Evolutionary conservation across 2,329 filamentous ascomycete genomes (phyloP).

Genomic region (Dothistroma pini): DNA sequence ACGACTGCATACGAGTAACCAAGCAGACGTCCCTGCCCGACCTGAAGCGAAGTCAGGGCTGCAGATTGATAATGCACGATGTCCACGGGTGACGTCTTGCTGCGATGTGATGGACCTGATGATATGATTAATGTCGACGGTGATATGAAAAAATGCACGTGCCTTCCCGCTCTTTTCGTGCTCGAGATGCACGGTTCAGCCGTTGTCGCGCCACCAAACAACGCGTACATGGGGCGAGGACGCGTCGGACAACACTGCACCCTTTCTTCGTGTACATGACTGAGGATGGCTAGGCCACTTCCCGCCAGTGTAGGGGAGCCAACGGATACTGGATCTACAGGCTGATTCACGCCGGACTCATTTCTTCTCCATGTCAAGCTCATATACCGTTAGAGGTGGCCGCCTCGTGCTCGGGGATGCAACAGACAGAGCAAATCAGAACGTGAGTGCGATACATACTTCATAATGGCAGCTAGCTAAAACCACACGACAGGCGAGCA

Average conservation of each 20-base stretch:
- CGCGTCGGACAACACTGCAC: background rate
- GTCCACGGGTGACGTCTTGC: too few species aligned
- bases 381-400: background rate
- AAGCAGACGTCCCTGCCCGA: too few species aligned
- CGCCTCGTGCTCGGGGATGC: background rate
- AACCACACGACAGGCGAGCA: background rate
- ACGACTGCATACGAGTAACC: too few species aligned
- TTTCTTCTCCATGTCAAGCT: background rate
- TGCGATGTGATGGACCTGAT: too few species aligned
- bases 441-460: background rate
- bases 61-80: too few species aligned
- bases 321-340: background rate
- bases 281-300: too few species aligned
- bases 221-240: background rate
- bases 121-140: too few species aligned
- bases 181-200: background rate
- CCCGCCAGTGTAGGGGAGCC: too few species aligned
- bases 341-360: background rate
- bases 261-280: background rate
- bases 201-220: conserved; percentile 6
- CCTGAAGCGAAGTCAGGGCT: too few species aligned
- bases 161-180: background rate
- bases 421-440: background rate
- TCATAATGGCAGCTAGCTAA: background rate
- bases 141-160: background rate